Conservation (phyloP, 2,329 filamentous ascomycete species). For the Fusarium pininemorale region DNA sequence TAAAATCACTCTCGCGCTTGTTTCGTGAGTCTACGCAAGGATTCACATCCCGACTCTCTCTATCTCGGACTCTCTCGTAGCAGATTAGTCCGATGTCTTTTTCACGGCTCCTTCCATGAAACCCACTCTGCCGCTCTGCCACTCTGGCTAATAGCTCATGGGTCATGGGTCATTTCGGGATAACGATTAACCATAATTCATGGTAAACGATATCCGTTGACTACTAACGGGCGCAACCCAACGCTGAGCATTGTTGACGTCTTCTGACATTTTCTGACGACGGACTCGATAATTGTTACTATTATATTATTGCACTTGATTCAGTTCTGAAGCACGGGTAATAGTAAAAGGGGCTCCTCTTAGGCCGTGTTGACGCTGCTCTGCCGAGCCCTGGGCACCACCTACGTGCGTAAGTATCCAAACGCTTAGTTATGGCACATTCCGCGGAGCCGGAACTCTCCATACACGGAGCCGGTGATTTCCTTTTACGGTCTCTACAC, state of each 20-base stretch:
- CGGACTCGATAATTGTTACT: neutral
- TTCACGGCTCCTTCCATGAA: neutral
- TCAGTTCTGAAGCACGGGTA: neutral
- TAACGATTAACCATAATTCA: neutral
- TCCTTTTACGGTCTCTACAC: neutral
- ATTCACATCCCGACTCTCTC: neutral
- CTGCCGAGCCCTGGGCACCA: slow-evolving; percentile 10
- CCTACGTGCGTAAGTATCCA: neutral
- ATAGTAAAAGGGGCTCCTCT: neutral
- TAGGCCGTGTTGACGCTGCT: neutral
- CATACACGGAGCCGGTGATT: slow-evolving; percentile 26
- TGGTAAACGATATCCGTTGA: neutral
- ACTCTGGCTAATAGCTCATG: neutral
- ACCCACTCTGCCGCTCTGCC: neutral
- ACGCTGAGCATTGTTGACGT: neutral
- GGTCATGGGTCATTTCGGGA: neutral
- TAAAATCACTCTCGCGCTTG: slow-evolving; percentile 19
- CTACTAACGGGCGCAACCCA: neutral
- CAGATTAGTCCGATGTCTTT: neutral
- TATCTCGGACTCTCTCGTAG: slow-evolving; percentile 1
- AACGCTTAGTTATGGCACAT: neutral
- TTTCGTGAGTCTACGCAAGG: slow-evolving; percentile 23
- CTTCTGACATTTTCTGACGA: neutral
- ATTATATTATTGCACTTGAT: neutral
- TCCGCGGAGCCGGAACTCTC: slow-evolving; percentile 24